Percentiles rank a stretch among this genome's conserved stretches.
These are phyloP conservation scores for Zelopaecilomyces penicillatus DNA, from an alignment of 2,329 filamentous ascomycete species.

Conservation along the genomic window DNA sequence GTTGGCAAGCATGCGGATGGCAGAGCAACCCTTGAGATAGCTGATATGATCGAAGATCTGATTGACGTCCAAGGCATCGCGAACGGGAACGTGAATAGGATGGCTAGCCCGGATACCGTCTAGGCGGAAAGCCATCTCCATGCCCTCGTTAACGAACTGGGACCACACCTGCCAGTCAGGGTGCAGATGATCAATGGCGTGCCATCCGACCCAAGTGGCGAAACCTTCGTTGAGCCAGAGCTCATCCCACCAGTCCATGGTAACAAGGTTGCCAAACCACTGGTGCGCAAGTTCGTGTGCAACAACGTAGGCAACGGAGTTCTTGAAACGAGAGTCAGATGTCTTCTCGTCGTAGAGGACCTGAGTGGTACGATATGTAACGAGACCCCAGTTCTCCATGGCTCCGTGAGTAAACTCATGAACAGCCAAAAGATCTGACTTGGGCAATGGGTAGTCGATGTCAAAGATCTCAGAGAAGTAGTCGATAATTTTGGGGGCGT, in stretches of 20 bases:
- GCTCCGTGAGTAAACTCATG: constrained; percentile 85
- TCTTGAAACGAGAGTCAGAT: constrained; percentile 84
- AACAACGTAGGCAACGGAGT: constrained; percentile 91
- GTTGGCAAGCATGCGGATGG: constrained; percentile 90
- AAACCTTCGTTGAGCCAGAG: constrained; percentile 95
- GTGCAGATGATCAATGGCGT: constrained; percentile 82
- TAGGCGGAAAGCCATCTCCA: constrained; percentile 83
- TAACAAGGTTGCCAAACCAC: constrained; percentile 93
- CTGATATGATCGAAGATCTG: constrained; percentile 97
- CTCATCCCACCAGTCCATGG: constrained; percentile 96
- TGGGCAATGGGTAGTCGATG: constrained; percentile 87
- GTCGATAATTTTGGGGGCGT: constrained; percentile 88
- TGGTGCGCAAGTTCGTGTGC: constrained; percentile 96
- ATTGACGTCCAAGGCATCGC: constrained; percentile 89
- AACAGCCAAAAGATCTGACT: constrained; percentile 82
- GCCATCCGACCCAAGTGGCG: constrained; percentile 96
- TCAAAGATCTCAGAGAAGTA: constrained; percentile 94
- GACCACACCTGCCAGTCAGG: constrained; percentile 98
- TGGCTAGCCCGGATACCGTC: constrained; percentile 88
- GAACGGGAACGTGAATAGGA: constrained; percentile 91
- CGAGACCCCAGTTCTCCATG: constrained; percentile 95
- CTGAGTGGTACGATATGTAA: constrained; percentile 92
- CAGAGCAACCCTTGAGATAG: constrained; percentile 92
- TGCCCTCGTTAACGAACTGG: constrained; percentile 91
- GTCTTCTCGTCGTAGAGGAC: constrained; percentile 92